Evolutionary conservation across 192 early-diverging fungal genomes (phyloP), one percentile per base, ranked within the genome.

Genomic region (Podila epicladia): DNA sequence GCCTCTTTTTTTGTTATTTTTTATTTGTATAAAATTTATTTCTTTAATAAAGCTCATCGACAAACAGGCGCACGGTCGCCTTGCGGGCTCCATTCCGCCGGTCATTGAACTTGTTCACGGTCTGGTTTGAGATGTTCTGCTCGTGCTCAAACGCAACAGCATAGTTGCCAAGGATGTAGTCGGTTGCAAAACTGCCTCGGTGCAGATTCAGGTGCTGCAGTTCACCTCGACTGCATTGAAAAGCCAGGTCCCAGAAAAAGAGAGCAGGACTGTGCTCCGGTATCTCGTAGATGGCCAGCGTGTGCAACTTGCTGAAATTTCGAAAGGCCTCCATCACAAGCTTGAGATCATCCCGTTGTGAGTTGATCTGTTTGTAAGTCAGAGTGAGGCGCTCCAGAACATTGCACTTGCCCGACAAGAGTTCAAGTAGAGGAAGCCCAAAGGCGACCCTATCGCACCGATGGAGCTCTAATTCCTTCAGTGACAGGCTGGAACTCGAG

Each of bases 301-400:
- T 45, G 2, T 65, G 32, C 5, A 80, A 50, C 20, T 19, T 22
- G 1, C 61, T 33, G 29, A 80, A 80, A 49, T 80, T 48, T 8
- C 77, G 77, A 37, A 80, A 80, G 29, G 77, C 77, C 26, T 80
- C 77, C 77, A 80, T 80, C 26, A 80, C 77, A 49, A 80, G 32
- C 48, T 80, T 80, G 41, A 80, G 71, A 58, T 80, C 77, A 19
- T 80, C 77, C 45, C 77, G 65, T 20, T 55, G 60, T 0, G 77
- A 68, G 48, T 80, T 80, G 71, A 80, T 80, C 67, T 80, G 77
- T 31, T 73, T 80, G 71, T 80, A 80, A 5, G 66, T 69, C 9
- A 80, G 55, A 8, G 77, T 69, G 31, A 80, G 9, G 17, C 77
- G 70, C 20, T 80, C 64, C 28, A 80, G 69, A 22, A 80, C 62